Conservation (phyloP, 2,329 filamentous ascomycete species). For the Peltaster fructicola region DNA sequence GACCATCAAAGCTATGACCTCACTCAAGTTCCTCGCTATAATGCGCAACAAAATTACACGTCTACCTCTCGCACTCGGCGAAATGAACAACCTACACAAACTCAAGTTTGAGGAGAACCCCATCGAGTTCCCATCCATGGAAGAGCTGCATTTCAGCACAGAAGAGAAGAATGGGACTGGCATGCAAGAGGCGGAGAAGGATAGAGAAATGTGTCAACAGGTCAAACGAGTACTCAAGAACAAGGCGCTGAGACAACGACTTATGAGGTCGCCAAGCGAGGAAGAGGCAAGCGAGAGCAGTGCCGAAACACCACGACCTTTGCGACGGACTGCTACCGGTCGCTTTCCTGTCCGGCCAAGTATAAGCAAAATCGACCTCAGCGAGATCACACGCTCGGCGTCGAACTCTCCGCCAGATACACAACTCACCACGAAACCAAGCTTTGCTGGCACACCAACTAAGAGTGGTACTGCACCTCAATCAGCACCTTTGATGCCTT, state of each 20-base stretch:
- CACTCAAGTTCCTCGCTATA: constrained; percentile 74
- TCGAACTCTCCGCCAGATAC: constrained; percentile 15
- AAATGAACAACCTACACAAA: constrained; percentile 78
- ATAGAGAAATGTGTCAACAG: constrained; percentile 40
- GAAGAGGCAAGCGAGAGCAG: constrained; percentile 45
- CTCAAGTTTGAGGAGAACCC: constrained; percentile 83
- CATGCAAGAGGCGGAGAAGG: constrained; percentile 38
- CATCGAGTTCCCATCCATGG: constrained; percentile 51
- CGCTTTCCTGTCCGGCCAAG: constrained; percentile 53
- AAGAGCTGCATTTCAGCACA: constrained; percentile 18
- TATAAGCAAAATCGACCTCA: constrained; percentile 42
- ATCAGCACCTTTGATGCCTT: constrained; percentile 40
- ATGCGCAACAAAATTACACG: constrained; percentile 76
- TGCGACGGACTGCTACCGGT: constrained; percentile 33
- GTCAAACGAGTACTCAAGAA: constrained; percentile 40
- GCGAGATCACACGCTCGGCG: constrained; percentile 63
- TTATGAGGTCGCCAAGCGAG: constrained; percentile 14
- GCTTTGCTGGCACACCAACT: too few species aligned
- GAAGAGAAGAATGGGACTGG: constrained; percentile 5
- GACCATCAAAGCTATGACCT: constrained; percentile 63
- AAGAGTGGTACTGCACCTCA: too few species aligned
- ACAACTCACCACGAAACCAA: too few species aligned
- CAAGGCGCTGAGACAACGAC: constrained; percentile 17
- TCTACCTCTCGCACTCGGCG: constrained; percentile 65
- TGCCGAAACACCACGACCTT: constrained; percentile 59